Evolutionary conservation across 345 rosid species (phyloP).

Genomic region (Murraya koenigii): DNA sequence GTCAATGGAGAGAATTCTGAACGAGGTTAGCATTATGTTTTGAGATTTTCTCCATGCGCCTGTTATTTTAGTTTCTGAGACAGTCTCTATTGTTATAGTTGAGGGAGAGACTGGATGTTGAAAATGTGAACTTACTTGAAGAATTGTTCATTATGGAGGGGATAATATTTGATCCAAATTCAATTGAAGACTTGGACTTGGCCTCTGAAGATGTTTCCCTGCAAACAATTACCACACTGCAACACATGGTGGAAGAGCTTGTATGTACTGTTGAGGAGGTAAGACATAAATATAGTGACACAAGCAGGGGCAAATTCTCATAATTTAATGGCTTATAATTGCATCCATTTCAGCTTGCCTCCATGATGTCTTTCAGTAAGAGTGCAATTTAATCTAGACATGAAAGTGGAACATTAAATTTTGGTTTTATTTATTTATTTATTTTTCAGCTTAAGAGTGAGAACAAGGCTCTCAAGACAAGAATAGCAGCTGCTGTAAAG

Average conservation of each 20-base stretch:
- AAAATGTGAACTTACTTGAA: constrained; percentile 66
- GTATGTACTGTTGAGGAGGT: constrained; percentile 47
- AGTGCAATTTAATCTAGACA: neutral
- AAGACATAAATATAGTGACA: constrained; percentile 10
- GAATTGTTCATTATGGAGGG: constrained; percentile 60
- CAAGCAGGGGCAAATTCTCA: neutral
- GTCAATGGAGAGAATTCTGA: constrained; percentile 42
- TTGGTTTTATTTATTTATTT: too few relatives aligned
- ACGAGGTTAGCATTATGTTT: constrained; percentile 43
- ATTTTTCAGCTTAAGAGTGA: constrained; percentile 47
- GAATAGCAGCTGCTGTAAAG: constrained; percentile 31
- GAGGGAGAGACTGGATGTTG: constrained; percentile 54
- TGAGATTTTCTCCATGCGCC: neutral
- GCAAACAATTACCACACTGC: constrained; percentile 44
- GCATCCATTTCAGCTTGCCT: neutral
- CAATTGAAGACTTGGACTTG: constrained; percentile 44
- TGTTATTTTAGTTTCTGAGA: constrained; percentile 14
- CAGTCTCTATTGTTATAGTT: constrained; percentile 33
- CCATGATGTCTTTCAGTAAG: neutral
- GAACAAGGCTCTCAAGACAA: constrained; percentile 41
- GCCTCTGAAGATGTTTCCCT: constrained; percentile 39
- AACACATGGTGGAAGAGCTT: constrained; percentile 53
- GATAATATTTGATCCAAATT: constrained; percentile 37
- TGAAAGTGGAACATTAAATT: too few relatives aligned
- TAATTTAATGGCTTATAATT: neutral